Evolutionary conservation across 2,329 filamentous ascomycete genomes (phyloP).

Genomic region (Cordyceps cicadae): DNA sequence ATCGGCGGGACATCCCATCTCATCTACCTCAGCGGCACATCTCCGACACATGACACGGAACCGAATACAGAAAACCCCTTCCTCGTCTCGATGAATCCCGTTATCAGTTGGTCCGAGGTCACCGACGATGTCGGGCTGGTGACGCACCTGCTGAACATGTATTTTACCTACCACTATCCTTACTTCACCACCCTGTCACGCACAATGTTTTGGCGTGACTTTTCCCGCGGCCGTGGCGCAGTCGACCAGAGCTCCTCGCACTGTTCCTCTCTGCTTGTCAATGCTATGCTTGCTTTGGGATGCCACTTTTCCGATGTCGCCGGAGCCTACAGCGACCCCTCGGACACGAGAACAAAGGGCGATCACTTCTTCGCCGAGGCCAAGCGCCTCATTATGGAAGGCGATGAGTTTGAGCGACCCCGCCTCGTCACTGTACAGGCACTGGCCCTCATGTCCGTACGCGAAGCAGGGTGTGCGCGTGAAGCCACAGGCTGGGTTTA

Average conservation of each 20-base stretch:
- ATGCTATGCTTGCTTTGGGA: constrained; percentile 85
- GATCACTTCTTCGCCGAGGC: constrained; percentile 95
- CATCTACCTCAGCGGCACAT: constrained; percentile 61
- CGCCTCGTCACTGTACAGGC: constrained; percentile 87
- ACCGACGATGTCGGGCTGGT: constrained; percentile 73
- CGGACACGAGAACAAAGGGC: constrained; percentile 77
- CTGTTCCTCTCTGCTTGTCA: constrained; percentile 84
- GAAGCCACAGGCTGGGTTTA: constrained; percentile 98
- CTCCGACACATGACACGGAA: constrained; percentile 30
- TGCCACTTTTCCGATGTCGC: constrained; percentile 82
- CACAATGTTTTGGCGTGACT: constrained; percentile 78
- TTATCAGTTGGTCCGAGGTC: constrained; percentile 81
- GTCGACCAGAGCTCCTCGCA: constrained; percentile 56
- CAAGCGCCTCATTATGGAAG: constrained; percentile 78
- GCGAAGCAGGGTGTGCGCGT: constrained; percentile 87
- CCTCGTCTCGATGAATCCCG: constrained; percentile 53
- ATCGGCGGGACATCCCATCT: constrained; percentile 92
- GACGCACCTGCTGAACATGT: constrained; percentile 88
- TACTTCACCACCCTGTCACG: constrained; percentile 91
- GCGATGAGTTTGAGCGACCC: constrained; percentile 88
- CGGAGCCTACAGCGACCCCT: constrained; percentile 60
- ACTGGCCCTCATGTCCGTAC: constrained; percentile 87
- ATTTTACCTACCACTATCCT: constrained; percentile 96
- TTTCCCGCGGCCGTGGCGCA: constrained; percentile 58
- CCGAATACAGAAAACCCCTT: constrained; percentile 36